Evolutionary conservation across 805 yeast species (phyloP), one percentile per base, ranked within the genome.

Genomic region (Starmerella tilneyi): DNA sequence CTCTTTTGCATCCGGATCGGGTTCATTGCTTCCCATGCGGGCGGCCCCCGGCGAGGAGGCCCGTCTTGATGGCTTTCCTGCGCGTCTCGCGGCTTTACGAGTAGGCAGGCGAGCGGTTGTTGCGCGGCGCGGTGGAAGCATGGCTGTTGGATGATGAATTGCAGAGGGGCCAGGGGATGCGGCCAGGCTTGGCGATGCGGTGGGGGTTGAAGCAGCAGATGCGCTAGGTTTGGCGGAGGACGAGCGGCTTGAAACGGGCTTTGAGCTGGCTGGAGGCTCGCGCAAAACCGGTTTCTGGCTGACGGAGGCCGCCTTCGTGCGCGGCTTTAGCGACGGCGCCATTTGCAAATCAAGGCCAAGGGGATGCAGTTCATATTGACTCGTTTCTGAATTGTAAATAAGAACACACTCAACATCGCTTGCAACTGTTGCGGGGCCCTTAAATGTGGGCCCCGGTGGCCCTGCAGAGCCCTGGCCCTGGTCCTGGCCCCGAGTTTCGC

Each of bases 341-440:
- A 44, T 48, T 32, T 42, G 51, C n/a, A 50, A 13, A 15, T 50
- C 52, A 17, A 45, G 21, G 36, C 51, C 56, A 15, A 59, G 40
- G 23, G 52, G 56, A 39, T 49, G 51, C 42, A 60, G 50, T 29
- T 60, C 56, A 42, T 54, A 59, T 16, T 51, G 24, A 5, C 44
- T 27, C 3, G 50, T 32, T 16, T 76, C 72, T 27, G 88, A 84
- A 59, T 85, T 89, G 63, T 75, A 80, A 46, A 85, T 79, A 66
- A 85, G 69, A 23, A 94, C 83, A 61, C 84, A 84, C 9, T 88
- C 86, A 45, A 51, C 54, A 15, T 57, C 63, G 22, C 54, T 56
- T 23, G 56, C 51, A 8, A 46, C 43, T 2, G 55, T 48, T 13
- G 50, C 55, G 20, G 56, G 53, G 7, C 63, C 63, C 3, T 55